These are phyloP conservation scores for Rhododendron henanense DNA, from an alignment of 148 eudicot genomes.

Conservation along the genomic window DNA sequence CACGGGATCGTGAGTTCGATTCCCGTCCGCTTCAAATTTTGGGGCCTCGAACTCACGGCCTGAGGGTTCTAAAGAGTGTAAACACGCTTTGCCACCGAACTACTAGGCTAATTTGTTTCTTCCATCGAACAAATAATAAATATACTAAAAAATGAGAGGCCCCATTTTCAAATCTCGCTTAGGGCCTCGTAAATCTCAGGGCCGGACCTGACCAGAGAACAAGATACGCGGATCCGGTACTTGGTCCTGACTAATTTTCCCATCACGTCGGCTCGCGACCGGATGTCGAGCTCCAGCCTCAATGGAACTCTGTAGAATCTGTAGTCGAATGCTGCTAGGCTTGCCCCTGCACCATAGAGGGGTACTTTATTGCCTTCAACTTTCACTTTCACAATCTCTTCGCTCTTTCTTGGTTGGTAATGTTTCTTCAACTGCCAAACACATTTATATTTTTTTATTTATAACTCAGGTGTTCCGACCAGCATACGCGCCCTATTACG, in stretches of 20 bases:
- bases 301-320: slow-evolving; percentile 37
- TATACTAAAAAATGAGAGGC: too few species aligned
- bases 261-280: slow-evolving; percentile 44
- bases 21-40: fast-evolving
- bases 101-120: too few species aligned
- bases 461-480: too few species aligned
- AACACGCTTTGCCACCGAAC: too few species aligned
- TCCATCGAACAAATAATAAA: too few species aligned
- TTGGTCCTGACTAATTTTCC: slow-evolving; percentile 51
- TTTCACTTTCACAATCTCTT: slow-evolving; percentile 22
- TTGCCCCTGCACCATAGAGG: slow-evolving; percentile 66
- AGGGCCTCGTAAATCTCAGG: too few species aligned
- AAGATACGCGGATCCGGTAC: slow-evolving; percentile 42
- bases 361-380: slow-evolving; percentile 51
- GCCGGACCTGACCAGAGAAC: slow-evolving; percentile 17
- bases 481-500: too few species aligned
- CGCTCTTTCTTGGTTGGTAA: slow-evolving; percentile 63
- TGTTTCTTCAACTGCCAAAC: slow-evolving; percentile 40
- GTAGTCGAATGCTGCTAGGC: slow-evolving; percentile 25
- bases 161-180: too few species aligned
- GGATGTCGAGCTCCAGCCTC: slow-evolving; percentile 43
- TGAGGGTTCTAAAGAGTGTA: too few species aligned
- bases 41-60: too few species aligned
- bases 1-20: too few species aligned
- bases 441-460: too few species aligned